A percentile compares a stretch with the other conserved stretches of the same genome.
phyloP scores from a whole-genome alignment of 495 filamentous ascomycete genomes.

The Massariosphaeria phaeospora region DNA sequence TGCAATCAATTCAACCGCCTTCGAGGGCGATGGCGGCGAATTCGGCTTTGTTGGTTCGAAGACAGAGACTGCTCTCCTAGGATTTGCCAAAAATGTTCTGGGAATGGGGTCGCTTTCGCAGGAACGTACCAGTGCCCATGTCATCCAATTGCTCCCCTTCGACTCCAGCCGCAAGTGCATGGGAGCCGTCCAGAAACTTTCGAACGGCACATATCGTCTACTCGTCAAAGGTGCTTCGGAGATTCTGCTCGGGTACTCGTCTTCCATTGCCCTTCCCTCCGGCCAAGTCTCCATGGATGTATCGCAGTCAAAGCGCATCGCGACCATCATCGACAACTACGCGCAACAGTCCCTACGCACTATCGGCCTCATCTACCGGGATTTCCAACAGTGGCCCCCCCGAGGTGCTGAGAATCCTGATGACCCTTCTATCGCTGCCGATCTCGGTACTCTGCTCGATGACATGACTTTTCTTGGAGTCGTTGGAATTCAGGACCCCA shows the following conservation, averaged over 20 bases:
- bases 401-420: conserved; percentile 38
- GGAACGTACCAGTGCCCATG: conserved; percentile 63
- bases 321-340: conserved; percentile 13
- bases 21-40: conserved; percentile 74
- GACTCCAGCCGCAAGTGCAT: conserved; percentile 27
- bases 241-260: conserved; percentile 20
- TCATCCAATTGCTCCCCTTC: conserved; percentile 38
- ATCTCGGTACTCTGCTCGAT: conserved; percentile 38
- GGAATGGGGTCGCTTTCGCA: conserved; percentile 67
- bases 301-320: conserved; percentile 8
- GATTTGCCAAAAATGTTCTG: conserved; percentile 69
- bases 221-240: conserved; percentile 27
- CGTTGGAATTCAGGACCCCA: conserved; percentile 84
- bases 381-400: conserved; percentile 27
- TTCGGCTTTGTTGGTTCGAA: conserved; percentile 77
- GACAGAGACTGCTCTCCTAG: conserved; percentile 79
- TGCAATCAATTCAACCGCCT: conserved; percentile 81
- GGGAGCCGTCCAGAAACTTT: conserved; percentile 20
- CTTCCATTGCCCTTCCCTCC: conserved; percentile 1
- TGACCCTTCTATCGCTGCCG: conserved; percentile 63
- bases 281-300: conserved; percentile 6
- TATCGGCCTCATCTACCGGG: conserved; percentile 23
- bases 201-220: conserved; percentile 18
- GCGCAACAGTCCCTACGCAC: conserved; percentile 26
- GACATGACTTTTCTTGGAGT: conserved; percentile 69